Evolutionary conservation across 2,329 filamentous ascomycete species (phyloP).

Genomic region (Ampelomyces quisqualis): DNA sequence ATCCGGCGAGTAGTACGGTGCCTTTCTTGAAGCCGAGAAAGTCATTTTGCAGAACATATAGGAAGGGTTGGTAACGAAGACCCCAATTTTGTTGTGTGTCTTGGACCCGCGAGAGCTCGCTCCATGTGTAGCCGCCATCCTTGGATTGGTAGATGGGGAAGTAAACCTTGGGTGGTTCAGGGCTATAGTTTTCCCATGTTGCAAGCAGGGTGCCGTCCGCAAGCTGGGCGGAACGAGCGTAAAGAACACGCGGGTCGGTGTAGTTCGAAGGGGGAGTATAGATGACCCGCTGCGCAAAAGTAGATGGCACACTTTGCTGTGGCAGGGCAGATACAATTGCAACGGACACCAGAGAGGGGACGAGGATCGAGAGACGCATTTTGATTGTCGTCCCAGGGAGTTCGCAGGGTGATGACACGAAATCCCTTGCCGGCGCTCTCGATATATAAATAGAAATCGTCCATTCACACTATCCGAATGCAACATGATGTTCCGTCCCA

Average conservation of each 20-base stretch:
- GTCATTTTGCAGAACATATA: slow-evolving; percentile 62
- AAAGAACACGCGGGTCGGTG: slow-evolving; percentile 52
- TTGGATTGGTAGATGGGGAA: slow-evolving; percentile 51
- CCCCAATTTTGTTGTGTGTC: slow-evolving; percentile 69
- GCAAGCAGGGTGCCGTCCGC: slow-evolving; percentile 50
- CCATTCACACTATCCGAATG: no score
- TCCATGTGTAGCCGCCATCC: slow-evolving; percentile 58
- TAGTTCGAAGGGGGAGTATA: slow-evolving; percentile 49
- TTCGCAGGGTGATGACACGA: neutral
- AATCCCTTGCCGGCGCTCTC: neutral
- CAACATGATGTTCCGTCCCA: no score
- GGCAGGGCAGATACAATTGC: slow-evolving; percentile 31
- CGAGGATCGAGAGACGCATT: slow-evolving; percentile 34
- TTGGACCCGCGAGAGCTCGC: slow-evolving; percentile 61
- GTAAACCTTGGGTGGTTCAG: slow-evolving; percentile 47
- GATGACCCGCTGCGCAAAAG: slow-evolving; percentile 43
- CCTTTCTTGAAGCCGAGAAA: slow-evolving; percentile 62
- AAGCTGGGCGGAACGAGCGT: slow-evolving; percentile 53
- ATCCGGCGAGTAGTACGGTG: slow-evolving; percentile 64
- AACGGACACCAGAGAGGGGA: slow-evolving; percentile 24
- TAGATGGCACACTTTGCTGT: slow-evolving; percentile 20
- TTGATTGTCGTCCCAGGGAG: slow-evolving; percentile 13
- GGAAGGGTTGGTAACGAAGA: slow-evolving; percentile 67
- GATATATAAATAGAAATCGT: slow-evolving; percentile 5
- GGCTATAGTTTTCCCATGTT: slow-evolving; percentile 59